Evolutionary conservation across 805 yeast species (phyloP).

Genomic region (Saturnispora diversa): DNA sequence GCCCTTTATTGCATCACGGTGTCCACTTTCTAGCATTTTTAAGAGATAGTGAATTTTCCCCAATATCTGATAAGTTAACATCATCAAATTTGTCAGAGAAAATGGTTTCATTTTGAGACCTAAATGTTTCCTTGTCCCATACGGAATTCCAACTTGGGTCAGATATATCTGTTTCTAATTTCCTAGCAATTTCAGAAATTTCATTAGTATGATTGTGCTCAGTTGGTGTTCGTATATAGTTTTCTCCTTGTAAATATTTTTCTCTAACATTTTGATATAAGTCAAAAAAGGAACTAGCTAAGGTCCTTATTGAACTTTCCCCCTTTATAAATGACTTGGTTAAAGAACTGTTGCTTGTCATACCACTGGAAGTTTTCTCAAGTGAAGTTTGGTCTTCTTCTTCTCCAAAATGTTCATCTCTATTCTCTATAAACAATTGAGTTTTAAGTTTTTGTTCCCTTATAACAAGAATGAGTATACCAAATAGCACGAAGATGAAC

Average conservation of each 20-base stretch:
- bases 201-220: constrained; percentile 5
- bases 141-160: constrained; percentile 4
- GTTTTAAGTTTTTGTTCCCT: constrained; percentile 9
- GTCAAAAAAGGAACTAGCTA: neutral
- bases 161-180: constrained; percentile 1
- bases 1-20: too few relatives aligned
- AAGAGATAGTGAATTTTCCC: constrained; percentile 6
- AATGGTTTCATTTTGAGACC: neutral
- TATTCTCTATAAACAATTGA: too few relatives aligned
- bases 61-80: constrained; percentile 6
- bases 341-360: neutral
- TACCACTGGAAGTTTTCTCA: neutral
- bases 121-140: neutral
- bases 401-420: neutral
- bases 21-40: constrained; percentile 10
- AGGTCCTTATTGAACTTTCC: neutral
- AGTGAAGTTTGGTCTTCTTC: neutral
- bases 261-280: constrained; percentile 11
- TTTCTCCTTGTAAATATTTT: constrained; percentile 3
- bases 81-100: neutral
- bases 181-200: neutral
- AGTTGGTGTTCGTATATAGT: constrained; percentile 12
- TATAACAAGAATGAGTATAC: constrained; percentile 13
- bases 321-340: too few relatives aligned
- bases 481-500: constrained; percentile 34